Evolutionary conservation across 2,329 filamentous ascomycete species (phyloP).

Genomic region (Pestalotiopsis sp.): DNA sequence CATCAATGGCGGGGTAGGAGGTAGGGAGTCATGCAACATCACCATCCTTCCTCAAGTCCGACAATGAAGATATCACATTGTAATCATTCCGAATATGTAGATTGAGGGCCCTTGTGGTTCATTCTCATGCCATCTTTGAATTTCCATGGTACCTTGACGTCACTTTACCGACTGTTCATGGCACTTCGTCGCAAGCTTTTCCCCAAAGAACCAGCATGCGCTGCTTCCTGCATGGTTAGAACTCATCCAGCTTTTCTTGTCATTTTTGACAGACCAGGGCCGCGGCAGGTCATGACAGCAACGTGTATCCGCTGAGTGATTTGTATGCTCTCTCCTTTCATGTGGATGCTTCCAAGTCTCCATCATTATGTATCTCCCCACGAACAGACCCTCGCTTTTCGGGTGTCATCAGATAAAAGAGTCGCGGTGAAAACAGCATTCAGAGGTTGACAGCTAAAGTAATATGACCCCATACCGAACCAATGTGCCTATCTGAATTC

Average conservation of each 20-base stretch:
- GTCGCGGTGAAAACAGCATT: neutral
- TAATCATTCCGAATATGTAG: neutral
- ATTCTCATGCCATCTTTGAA: neutral
- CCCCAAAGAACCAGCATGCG: neutral
- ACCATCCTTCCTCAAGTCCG: neutral
- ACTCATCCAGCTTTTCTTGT: neutral
- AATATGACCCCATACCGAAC: neutral
- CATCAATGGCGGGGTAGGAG: neutral
- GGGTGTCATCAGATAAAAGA: neutral
- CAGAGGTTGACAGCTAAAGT: neutral
- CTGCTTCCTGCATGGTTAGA: neutral
- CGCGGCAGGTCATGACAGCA: neutral
- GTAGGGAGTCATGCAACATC: neutral
- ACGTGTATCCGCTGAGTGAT: neutral
- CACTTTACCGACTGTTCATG: neutral
- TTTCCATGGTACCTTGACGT: neutral
- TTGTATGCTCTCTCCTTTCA: neutral
- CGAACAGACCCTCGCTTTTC: no score
- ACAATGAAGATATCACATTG: neutral
- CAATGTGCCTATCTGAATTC: no score
- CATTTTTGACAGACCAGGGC: neutral
- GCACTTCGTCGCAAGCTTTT: neutral
- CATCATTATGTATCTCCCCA: no score
- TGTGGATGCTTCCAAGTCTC: neutral
- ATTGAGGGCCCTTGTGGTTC: neutral